Evolutionary conservation across 768 basidiomycete genomes (phyloP).

Genomic region (Boletus speciosus): DNA sequence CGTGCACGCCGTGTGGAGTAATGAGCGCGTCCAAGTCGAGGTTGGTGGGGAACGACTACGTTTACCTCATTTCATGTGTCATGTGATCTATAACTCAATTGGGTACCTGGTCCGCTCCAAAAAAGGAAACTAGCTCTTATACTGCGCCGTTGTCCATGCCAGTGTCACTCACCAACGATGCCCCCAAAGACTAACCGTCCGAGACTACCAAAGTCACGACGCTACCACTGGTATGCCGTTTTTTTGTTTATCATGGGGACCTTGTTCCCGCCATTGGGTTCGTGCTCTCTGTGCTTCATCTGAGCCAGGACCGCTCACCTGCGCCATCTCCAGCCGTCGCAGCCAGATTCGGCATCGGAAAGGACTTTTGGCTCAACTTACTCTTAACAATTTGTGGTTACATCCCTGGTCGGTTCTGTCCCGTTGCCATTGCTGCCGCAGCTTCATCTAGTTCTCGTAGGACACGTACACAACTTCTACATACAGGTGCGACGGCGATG

Average conservation of each 20-base stretch:
- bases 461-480: constrained; percentile 92
- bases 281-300: constrained; percentile 12
- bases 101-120: constrained; percentile 1
- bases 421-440: background rate
- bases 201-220: constrained; percentile 53
- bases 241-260: constrained; percentile 86
- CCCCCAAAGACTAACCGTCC: constrained; percentile 47
- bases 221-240: constrained; percentile 78
- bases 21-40: constrained; percentile 22
- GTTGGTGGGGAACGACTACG: constrained; percentile 6
- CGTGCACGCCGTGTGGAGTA: constrained; percentile 17
- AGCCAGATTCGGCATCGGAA: constrained; percentile 86
- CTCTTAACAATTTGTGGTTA: constrained; percentile 89
- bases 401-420: constrained; percentile 60
- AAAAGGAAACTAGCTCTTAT: constrained; percentile 3
- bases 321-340: constrained; percentile 69
- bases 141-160: background rate
- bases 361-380: constrained; percentile 89
- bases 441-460: constrained; percentile 34
- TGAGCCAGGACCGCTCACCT: background rate
- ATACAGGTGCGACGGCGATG: constrained; percentile 56
- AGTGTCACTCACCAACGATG: constrained; percentile 18
- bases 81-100: constrained; percentile 16
- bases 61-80: constrained; percentile 28
- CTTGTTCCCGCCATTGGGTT: constrained; percentile 87